phyloP scores from a whole-genome alignment of 164 flowering plant species.

The Umbilicus rupestris region DNA sequence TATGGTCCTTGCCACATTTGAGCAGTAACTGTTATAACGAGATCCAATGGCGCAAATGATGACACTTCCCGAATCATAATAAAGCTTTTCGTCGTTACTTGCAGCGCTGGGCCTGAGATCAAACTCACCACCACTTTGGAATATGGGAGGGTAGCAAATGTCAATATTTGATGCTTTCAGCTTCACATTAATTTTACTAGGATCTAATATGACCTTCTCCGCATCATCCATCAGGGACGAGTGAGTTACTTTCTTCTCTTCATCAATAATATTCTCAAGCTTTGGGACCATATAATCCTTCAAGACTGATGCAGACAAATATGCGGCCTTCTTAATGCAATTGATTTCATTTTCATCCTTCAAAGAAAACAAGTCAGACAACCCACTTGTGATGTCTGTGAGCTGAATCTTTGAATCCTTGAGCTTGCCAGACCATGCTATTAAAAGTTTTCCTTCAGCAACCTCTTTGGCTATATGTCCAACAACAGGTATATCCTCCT shows the following conservation, averaged over 20 bases:
- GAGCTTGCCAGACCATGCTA: conserved; percentile 50
- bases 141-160: conserved; percentile 83
- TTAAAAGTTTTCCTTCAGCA: conserved; percentile 70
- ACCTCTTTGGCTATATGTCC: conserved; percentile 59
- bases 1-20: conserved; percentile 65
- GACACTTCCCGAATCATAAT: conserved; percentile 61
- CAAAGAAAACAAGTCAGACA: conserved; percentile 60
- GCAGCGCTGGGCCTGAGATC: conserved; percentile 74
- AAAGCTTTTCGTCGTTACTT: conserved; percentile 55
- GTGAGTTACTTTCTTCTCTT: conserved; percentile 67
- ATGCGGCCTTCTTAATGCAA: conserved; percentile 61
- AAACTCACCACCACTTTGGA: conserved; percentile 75
- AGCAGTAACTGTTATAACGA: conserved; percentile 66
- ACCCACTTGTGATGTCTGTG: conserved; percentile 46
- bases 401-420: conserved; percentile 33
- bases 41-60: conserved; percentile 70
- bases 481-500: conserved; percentile 25
- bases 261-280: conserved; percentile 65
- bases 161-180: conserved; percentile 71
- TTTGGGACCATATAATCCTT: conserved; percentile 63
- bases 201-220: conserved; percentile 60
- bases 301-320: conserved; percentile 47
- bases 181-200: conserved; percentile 42
- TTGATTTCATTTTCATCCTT: conserved; percentile 53
- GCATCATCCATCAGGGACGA: conserved; percentile 68